Base-by-base conservation (phyloP, 768 basidiomycete genomes). In the Lactarius hatsudake region DNA sequence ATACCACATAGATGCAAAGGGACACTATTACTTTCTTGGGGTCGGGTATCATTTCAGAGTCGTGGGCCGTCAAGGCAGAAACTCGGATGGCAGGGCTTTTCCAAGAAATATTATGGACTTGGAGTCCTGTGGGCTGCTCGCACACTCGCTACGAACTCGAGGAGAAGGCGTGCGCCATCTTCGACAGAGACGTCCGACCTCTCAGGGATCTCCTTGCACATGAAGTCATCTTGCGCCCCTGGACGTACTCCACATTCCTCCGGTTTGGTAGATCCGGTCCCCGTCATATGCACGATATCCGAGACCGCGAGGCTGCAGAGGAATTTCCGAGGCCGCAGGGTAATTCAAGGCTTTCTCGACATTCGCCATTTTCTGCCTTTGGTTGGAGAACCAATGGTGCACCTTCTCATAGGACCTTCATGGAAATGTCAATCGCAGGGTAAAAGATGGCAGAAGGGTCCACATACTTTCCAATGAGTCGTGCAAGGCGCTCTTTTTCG, bases 341-440 rank as follows among this genome's bases (percentile, higher is more conserved):
- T 26, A 13, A 32, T 53, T 45, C 17, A 56, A 23, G 5, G 51
- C 62, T 45, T 64, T 68, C 43, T 68, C 67, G 20, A 68, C 63
- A 15, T 59, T 56, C 17, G 63, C 67, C 59, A 61, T 28, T 55
- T 68, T 68, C 34, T 68, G 67, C 54, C 67, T 59, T 54, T 68
- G 67, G 42, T 68, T 68, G 23, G 67, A 68, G 62, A 67, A 67
- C 66, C 66, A 67, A 36, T 67, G 66, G 18, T 67, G 57, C 26
- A 67, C 58, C 40, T 67, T 67, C 34, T 67, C 62, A 23, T 63
- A 67, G 13, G 66, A 54, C 42, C 66, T 67, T 67, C 30, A 40
- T 26, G 40, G 40, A 15, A 15, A 5, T 15, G 51, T 67, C 23
- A 60, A 30, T 40, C 61, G 17, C 5, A 28, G n/a, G n/a, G 9